Conservation (phyloP, 306 rosid genomes). For the Begonia masoniana region DNA sequence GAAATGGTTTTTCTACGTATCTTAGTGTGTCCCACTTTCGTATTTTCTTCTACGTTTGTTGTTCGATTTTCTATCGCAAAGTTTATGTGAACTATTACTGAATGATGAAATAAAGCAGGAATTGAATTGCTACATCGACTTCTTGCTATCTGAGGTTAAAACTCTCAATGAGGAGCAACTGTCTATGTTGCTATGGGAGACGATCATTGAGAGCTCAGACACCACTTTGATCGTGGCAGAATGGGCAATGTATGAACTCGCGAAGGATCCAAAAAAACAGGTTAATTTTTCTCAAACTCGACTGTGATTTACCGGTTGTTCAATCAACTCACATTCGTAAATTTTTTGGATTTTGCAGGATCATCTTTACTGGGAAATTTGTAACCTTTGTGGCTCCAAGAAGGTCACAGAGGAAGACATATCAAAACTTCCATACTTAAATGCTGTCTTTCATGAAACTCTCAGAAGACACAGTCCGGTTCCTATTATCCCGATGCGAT, state of each 20-base stretch:
- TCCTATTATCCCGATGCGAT: constrained; percentile 61
- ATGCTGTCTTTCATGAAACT: constrained; percentile 84
- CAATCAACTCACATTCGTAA: not conserved
- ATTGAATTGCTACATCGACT: constrained; percentile 43
- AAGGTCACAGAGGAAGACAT: constrained; percentile 49
- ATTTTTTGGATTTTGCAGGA: constrained; percentile 26
- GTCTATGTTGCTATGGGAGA: constrained; percentile 67
- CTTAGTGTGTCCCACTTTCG: no score
- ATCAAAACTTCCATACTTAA: constrained; percentile 49
- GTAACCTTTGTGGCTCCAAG: constrained; percentile 36
- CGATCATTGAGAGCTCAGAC: constrained; percentile 69
- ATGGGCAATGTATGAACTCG: constrained; percentile 87
- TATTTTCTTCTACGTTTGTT: no score
- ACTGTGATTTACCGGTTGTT: not conserved
- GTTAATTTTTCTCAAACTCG: constrained; percentile 11
- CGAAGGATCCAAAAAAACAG: constrained; percentile 60
- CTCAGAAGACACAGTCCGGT: constrained; percentile 67
- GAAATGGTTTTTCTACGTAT: no score
- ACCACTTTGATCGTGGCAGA: constrained; percentile 70
- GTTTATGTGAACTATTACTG: no score
- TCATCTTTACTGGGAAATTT: constrained; percentile 37
- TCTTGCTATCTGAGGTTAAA: constrained; percentile 53
- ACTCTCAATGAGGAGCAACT: constrained; percentile 46
- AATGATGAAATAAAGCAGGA: constrained; percentile 26
- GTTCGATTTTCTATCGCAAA: no score